Conservation (phyloP, 768 basidiomycete species). For the Rhodotorula toruloides region DNA sequence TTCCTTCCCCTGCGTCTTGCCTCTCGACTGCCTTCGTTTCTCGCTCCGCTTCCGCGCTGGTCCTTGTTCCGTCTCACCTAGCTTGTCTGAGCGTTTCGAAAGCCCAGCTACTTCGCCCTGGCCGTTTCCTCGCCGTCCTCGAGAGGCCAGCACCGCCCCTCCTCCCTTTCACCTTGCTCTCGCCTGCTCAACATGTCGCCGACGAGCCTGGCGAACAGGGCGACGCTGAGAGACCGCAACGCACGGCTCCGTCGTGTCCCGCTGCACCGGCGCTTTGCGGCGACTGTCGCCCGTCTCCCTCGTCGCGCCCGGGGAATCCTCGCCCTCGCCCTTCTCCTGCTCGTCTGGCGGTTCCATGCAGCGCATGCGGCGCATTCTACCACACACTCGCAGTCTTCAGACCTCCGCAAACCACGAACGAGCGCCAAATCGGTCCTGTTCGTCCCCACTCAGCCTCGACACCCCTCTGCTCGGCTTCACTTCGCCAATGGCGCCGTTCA, state of each 20-base stretch:
- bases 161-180: background rate
- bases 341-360: background rate
- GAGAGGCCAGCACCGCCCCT: too few species aligned
- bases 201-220: slow-evolving; percentile 1
- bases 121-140: background rate
- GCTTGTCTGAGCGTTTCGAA: too few species aligned
- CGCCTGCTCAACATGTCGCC: background rate
- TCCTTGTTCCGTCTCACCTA: too few species aligned
- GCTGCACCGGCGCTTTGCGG: background rate
- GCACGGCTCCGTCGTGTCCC: background rate
- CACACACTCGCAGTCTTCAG: too few species aligned
- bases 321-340: slow-evolving; percentile 3
- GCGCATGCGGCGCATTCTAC: background rate
- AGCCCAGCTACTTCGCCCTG: too few species aligned
- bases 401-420: background rate
- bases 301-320: slow-evolving; percentile 3
- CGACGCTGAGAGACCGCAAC: too few species aligned
- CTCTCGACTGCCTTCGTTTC: background rate
- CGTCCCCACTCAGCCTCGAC: background rate
- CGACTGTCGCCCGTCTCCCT: background rate
- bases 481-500: slow-evolving; percentile 6
- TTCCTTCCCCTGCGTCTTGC: too few species aligned
- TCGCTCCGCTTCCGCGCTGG: too few species aligned
- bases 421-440: background rate
- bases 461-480: slow-evolving; percentile 1